These are phyloP conservation scores for Blastobotrys persicus DNA, from an alignment of 1,139 yeast genomes.

Conservation along the genomic window DNA sequence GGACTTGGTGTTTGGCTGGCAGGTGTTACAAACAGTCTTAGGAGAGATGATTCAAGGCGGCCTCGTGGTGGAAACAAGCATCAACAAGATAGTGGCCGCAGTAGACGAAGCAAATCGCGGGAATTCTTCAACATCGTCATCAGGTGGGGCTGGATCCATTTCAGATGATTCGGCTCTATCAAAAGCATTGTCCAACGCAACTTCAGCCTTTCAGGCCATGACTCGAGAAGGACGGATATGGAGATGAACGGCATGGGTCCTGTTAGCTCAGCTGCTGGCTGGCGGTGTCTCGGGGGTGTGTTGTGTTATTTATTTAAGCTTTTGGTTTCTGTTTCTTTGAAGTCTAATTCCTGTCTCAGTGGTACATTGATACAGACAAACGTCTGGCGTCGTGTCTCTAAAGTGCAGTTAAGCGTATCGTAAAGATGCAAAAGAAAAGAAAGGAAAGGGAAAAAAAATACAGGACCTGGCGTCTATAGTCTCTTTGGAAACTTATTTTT, in stretches of 20 bases:
- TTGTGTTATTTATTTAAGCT: background rate
- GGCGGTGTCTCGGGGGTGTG: no score
- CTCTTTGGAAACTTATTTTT: background rate
- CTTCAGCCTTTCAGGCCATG: slow-evolving; percentile 46
- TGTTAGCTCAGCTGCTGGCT: background rate
- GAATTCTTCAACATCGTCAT: slow-evolving; percentile 45
- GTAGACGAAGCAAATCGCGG: slow-evolving; percentile 43
- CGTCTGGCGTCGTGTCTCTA: background rate
- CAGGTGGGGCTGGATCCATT: slow-evolving; percentile 12
- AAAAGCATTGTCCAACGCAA: slow-evolving; percentile 39
- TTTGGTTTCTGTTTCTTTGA: background rate
- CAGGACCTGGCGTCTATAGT: no score
- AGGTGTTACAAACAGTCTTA: slow-evolving; percentile 84
- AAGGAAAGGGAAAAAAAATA: background rate
- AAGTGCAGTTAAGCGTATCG: slow-evolving; percentile 1
- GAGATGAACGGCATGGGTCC: slow-evolving; percentile 23
- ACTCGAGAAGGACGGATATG: slow-evolving; percentile 50
- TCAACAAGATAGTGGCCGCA: slow-evolving; percentile 73
- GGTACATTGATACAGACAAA: slow-evolving; percentile 4
- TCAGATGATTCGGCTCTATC: slow-evolving; percentile 25
- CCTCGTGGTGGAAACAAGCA: slow-evolving; percentile 95
- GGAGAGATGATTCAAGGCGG: slow-evolving; percentile 94
- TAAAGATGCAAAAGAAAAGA: background rate
- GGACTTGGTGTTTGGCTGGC: slow-evolving; percentile 97
- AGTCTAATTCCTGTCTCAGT: slow-evolving; percentile 1